Conservation (phyloP, 2,329 filamentous ascomycete genomes). For the Epichloe glyceriae region DNA sequence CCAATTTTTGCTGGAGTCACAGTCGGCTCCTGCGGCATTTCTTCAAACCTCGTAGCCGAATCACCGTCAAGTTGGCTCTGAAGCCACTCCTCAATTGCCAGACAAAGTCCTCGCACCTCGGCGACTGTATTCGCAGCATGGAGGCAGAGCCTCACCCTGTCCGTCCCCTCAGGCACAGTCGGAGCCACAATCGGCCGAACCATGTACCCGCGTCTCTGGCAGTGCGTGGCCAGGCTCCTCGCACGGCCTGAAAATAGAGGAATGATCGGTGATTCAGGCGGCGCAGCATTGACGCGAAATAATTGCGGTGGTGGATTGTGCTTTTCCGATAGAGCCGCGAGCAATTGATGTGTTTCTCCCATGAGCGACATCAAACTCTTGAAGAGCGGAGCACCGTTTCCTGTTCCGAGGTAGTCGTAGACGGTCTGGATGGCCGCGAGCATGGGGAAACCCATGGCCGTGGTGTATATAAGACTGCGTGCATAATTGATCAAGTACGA, state of each 20-base stretch:
- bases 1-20: background rate
- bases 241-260: constrained; percentile 46
- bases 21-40: background rate
- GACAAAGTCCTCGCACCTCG: constrained; percentile 42
- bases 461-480: constrained; percentile 63
- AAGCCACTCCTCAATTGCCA: constrained; percentile 35
- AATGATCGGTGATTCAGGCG: constrained; percentile 49
- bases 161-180: constrained; percentile 49
- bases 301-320: constrained; percentile 12
- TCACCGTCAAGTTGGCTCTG: background rate
- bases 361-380: constrained; percentile 20
- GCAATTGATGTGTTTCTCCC: constrained; percentile 29
- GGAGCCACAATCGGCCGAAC: constrained; percentile 56
- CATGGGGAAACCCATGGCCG: constrained; percentile 49
- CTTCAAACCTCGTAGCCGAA: too few relatives aligned
- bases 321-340: constrained; percentile 23
- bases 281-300: constrained; percentile 20
- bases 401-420: constrained; percentile 42
- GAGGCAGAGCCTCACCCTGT: constrained; percentile 53
- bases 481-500: constrained; percentile 65
- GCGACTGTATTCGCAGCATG: constrained; percentile 51
- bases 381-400: constrained; percentile 27
- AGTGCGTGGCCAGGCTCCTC: constrained; percentile 43
- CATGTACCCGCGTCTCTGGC: constrained; percentile 45
- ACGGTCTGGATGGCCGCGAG: constrained; percentile 44